These are phyloP conservation scores for Flaveria floridana DNA, from an alignment of 140 eudicot species.

Conservation along the genomic window DNA sequence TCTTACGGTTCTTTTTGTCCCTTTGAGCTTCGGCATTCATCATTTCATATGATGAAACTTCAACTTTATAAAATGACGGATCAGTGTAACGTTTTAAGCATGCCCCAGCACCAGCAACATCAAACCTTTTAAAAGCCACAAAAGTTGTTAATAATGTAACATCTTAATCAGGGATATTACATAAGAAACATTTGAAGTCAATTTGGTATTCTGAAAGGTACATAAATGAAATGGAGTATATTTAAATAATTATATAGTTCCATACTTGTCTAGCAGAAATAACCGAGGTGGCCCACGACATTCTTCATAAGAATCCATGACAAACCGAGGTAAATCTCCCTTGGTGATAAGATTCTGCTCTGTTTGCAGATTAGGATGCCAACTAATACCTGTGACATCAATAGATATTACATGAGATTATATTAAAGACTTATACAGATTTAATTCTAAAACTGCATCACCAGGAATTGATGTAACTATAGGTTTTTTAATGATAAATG, in stretches of 20 bases:
- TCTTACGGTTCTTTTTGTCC: constrained; percentile 78
- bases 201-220: constrained; percentile 3
- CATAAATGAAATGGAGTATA: constrained; percentile 9
- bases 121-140: constrained; percentile 57
- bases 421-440: not conserved
- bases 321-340: constrained; percentile 94
- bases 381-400: constrained; percentile 63
- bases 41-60: constrained; percentile 49
- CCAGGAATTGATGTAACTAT: not conserved
- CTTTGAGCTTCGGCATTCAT: constrained; percentile 60
- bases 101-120: constrained; percentile 98
- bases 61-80: constrained; percentile 86
- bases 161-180: not conserved
- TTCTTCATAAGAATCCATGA: constrained; percentile 97
- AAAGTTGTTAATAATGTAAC: not conserved
- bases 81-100: constrained; percentile 94
- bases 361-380: constrained; percentile 74
- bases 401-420: not conserved
- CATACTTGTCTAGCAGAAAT: constrained; percentile 97
- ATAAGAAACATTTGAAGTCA: not conserved
- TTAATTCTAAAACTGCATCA: not conserved
- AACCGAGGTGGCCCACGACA: constrained; percentile 92
- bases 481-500: not conserved
- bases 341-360: constrained; percentile 72
- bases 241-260: constrained; percentile 1